Base-by-base conservation (phyloP, 306 rosid species). In the Cucurbita pepo region DNA sequence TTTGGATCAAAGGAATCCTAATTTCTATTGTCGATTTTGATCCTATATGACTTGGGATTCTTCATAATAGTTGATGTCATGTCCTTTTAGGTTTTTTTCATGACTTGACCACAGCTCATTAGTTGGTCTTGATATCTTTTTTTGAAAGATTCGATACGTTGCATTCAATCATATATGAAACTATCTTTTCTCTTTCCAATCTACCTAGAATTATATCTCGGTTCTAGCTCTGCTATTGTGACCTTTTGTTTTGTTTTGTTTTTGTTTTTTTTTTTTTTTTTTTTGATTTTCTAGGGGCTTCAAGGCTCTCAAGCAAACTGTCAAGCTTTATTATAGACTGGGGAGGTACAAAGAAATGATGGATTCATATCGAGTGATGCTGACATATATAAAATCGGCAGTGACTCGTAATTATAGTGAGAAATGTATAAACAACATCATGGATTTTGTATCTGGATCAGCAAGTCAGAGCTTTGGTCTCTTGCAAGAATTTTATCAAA, bases 361-460 rank as follows among this genome's bases (percentile, higher is more conserved):
- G 99, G 96, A 89, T 71, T 85, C 99, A 55, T 94, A 91, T 76
- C 85, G 97, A 79, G 96, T 87, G 88, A 94, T 94, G 99, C 84
- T 94, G 86, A 91, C 99, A n/a, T 94, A 94, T 83, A 91, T 94
- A 76, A 94, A 87, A 78, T 94, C 99, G 43, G 96, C 97, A 3
- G 99, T 90, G 79, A 94, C 99, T 22, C 86, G 96, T 60, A 94
- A 89, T 73, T 94, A 87, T 72, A 94, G 99, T 80, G 99, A 94
- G 80, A 94, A 94, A 79, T 94, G 99, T 81, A 90, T 94, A 82
- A 94, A 94, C 84, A 94, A 92, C 75, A 89, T 94, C 74, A 94
- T 94, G 99, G 99, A 94, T 78, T 94, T 86, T 76, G 97, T 94
- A 40, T 94, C 99, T 37, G 97, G 99, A 37, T 94, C 99, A 76